Percentiles rank a stretch among this genome's conserved stretches.
phyloP scores from a whole-genome alignment of 164 flowering plant species.

The Umbilicus rupestris region DNA sequence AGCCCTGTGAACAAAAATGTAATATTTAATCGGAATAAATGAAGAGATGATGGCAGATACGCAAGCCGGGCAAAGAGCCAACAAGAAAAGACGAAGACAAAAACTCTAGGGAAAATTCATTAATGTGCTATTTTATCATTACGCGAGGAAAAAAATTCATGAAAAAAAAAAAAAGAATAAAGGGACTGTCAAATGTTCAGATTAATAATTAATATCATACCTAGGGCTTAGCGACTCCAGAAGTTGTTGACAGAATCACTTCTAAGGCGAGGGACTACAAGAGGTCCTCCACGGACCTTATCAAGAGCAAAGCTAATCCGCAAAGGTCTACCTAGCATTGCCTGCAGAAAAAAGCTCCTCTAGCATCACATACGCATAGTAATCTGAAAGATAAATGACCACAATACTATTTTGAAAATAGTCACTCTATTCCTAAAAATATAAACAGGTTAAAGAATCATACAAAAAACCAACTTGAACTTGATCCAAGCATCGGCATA shows the following conservation, averaged over 20 bases:
- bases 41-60: background rate
- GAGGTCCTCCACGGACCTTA: constrained; percentile 69
- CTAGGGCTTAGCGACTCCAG: constrained; percentile 6
- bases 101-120: background rate
- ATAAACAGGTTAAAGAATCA: background rate
- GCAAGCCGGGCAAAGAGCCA: background rate
- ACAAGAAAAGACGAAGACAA: background rate
- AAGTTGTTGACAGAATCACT: constrained; percentile 6
- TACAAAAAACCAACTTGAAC: background rate
- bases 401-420: too few species aligned
- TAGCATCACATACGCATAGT: background rate
- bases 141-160: background rate
- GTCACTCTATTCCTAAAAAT: background rate
- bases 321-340: constrained; percentile 74
- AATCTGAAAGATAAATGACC: background rate
- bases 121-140: background rate
- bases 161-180: too few species aligned
- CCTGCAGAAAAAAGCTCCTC: constrained; percentile 31
- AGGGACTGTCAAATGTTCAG: too few species aligned
- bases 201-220: background rate
- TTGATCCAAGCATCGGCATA: background rate
- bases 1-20: background rate
- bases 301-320: constrained; percentile 69
- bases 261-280: constrained; percentile 67
- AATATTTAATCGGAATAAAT: background rate